These are phyloP conservation scores for Erodium moschatum DNA, from an alignment of 441 rosid species.

Conservation along the genomic window DNA sequence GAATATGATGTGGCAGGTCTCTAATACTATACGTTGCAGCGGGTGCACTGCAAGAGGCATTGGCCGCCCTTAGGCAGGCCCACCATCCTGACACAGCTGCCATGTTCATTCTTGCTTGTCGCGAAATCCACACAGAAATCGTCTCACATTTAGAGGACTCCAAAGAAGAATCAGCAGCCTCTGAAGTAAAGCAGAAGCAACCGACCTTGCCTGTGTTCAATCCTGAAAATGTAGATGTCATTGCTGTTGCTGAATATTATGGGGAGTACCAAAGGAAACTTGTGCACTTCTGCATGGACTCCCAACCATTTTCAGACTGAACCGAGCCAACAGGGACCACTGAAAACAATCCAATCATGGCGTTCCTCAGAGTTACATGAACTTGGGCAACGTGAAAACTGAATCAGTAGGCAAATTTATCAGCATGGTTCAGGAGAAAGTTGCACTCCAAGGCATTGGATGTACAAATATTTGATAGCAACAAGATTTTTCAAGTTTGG, in stretches of 20 bases:
- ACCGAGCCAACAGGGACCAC: neutral
- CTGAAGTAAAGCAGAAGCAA: conserved; percentile 25
- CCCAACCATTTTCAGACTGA: conserved; percentile 62
- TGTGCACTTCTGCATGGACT: conserved; percentile 92
- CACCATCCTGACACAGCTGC: conserved; percentile 90
- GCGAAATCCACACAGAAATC: conserved; percentile 55
- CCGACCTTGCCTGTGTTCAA: conserved; percentile 49
- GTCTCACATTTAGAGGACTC: conserved; percentile 29
- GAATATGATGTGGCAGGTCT: conserved; percentile 45
- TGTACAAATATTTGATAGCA: neutral
- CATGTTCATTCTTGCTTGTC: conserved; percentile 85
- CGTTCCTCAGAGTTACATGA: neutral
- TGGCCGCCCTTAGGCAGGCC: conserved; percentile 68
- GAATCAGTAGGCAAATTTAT: neutral
- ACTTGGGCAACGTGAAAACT: neutral
- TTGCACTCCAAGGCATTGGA: conserved; percentile 9
- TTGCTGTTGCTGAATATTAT: conserved; percentile 72
- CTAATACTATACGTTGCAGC: conserved; percentile 81
- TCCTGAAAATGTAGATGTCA: conserved; percentile 65
- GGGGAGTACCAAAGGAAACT: conserved; percentile 85
- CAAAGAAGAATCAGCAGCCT: conserved; percentile 41
- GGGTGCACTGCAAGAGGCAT: conserved; percentile 80
- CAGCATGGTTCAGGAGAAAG: neutral
- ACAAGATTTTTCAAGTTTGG: neutral
- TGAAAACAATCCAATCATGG: neutral